These are phyloP conservation scores for Scheffersomyces stipitis DNA, from an alignment of 805 yeast genomes.

Conservation along the genomic window DNA sequence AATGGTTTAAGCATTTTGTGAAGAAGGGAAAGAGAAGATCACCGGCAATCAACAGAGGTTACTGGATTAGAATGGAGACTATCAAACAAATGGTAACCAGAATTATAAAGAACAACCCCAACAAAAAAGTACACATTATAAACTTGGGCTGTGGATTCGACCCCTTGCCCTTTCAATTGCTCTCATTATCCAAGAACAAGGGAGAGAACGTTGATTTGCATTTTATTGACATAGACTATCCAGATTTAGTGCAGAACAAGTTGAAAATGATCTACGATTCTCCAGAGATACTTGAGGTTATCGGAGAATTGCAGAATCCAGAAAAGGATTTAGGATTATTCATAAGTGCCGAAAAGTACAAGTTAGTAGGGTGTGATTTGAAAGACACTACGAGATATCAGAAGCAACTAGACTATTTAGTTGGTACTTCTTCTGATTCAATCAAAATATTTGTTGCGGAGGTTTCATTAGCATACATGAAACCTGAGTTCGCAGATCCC, in stretches of 20 bases:
- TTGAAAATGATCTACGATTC: slow-evolving; percentile 49
- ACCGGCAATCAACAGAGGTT: slow-evolving; percentile 80
- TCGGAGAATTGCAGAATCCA: slow-evolving; percentile 32
- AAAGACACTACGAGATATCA: slow-evolving; percentile 45
- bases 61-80: slow-evolving; percentile 77
- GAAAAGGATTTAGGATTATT: slow-evolving; percentile 20
- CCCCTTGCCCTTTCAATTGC: slow-evolving; percentile 40
- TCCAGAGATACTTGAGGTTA: slow-evolving; percentile 44
- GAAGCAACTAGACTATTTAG: slow-evolving; percentile 23
- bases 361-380: slow-evolving; percentile 67
- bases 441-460: slow-evolving; percentile 71
- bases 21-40: slow-evolving; percentile 65
- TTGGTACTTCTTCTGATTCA: slow-evolving; percentile 23
- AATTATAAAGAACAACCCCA: slow-evolving; percentile 35
- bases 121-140: slow-evolving; percentile 42
- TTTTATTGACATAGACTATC: slow-evolving; percentile 75
- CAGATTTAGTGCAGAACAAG: slow-evolving; percentile 62
- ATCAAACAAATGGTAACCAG: slow-evolving; percentile 52
- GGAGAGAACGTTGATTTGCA: slow-evolving; percentile 24
- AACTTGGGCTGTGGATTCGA: slow-evolving; percentile 80
- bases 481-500: slow-evolving; percentile 60
- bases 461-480: slow-evolving; percentile 81
- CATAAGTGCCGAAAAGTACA: slow-evolving; percentile 43
- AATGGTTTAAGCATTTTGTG: slow-evolving; percentile 69
- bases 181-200: slow-evolving; percentile 33